Evolutionary conservation across 2,329 filamentous ascomycete species (phyloP), one percentile per base, ranked within the genome.

Genomic region (Zymoseptoria pseudotritici): DNA sequence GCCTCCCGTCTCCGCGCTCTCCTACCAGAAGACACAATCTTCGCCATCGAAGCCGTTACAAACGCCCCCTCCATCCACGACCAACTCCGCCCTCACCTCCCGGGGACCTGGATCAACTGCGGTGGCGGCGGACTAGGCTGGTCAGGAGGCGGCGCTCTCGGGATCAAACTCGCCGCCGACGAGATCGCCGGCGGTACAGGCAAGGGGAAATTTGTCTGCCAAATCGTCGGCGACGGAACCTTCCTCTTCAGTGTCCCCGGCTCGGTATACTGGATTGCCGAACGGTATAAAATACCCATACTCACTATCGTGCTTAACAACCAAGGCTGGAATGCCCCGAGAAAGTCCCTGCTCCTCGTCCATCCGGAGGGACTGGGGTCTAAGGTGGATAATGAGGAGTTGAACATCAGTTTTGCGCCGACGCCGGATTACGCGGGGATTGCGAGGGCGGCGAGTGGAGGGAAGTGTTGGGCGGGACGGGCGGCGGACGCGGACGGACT

Each of bases 41-140:
- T 83, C 77, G 86, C 85, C 2, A 78, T 94, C 51, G 90, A 94
- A 74, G 86, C 90, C 0, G 90, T 94, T 0, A 94, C 90, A 0
- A 85, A 89, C 60, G 85, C 86, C 0, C 73, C 73, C 0, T 82
- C 85, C 26, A 85, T 91, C 0, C 80, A 84, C 24, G 88, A 94
- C 65, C 88, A 91, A 64, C 76, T 94, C 7, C 85, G 86, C 67
- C 81, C 85, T 2, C 85, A 81, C 0, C 69, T 84, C 0, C 89
- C 89, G 0, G 88, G 88, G 0, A 85, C 84, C 0, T 91, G 87
- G 87, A 84, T 93, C 68, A 92, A 91, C 72, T 92, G 89, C 70
- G 89, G 89, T 1, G 89, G 87, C 0, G 89, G 88, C 13, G 90
- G 90, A 2, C 83, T 93, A 0, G 89, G 89, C 1, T 93, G 89